phyloP scores from a whole-genome alignment of 352 stramenopile species.

The Aphanomyces euteiches region DNA sequence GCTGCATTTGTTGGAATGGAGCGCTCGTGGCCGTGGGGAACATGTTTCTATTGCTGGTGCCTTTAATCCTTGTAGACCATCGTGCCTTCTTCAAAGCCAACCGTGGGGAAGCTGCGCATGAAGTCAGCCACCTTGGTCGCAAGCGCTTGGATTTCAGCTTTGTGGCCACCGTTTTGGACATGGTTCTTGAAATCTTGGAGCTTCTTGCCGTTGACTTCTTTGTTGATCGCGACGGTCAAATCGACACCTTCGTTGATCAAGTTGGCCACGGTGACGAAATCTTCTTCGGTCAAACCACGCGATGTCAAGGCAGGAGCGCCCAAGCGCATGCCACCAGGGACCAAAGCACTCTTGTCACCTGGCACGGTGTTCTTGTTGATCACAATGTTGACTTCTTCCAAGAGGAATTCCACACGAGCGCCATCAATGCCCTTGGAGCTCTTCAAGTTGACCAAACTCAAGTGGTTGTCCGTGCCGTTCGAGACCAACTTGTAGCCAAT shows the following conservation, averaged over 20 bases:
- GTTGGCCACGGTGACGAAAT: slow-evolving; percentile 92
- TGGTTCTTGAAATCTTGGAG: slow-evolving; percentile 93
- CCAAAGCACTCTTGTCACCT: slow-evolving; percentile 95
- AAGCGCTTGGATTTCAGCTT: slow-evolving; percentile 70
- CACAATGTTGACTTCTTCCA: slow-evolving; percentile 96
- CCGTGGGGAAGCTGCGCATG: slow-evolving; percentile 92
- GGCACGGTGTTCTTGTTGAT: slow-evolving; percentile 99
- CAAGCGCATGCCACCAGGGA: slow-evolving; percentile 95
- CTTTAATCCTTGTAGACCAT: slow-evolving; percentile 65
- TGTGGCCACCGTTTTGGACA: slow-evolving; percentile 53
- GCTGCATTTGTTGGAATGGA: too few relatives aligned
- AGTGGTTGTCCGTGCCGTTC: slow-evolving; percentile 98
- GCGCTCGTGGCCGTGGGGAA: too few relatives aligned
- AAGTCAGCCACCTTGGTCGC: slow-evolving; percentile 90
- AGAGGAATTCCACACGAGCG: slow-evolving; percentile 93
- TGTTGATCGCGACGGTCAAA: slow-evolving; percentile 90
- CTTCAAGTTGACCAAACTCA: slow-evolving; percentile 97
- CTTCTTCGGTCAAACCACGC: slow-evolving; percentile 92
- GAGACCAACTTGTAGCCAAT: slow-evolving; percentile 96
- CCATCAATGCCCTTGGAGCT: slow-evolving; percentile 90
- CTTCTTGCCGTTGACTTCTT: slow-evolving; percentile 86
- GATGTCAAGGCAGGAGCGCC: slow-evolving; percentile 94
- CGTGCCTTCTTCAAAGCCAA: slow-evolving; percentile 94
- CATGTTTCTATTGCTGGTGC: background rate
- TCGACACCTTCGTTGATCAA: slow-evolving; percentile 95